Evolutionary conservation across 306 rosid species (phyloP).

Genomic region (Vigna unguiculata): DNA sequence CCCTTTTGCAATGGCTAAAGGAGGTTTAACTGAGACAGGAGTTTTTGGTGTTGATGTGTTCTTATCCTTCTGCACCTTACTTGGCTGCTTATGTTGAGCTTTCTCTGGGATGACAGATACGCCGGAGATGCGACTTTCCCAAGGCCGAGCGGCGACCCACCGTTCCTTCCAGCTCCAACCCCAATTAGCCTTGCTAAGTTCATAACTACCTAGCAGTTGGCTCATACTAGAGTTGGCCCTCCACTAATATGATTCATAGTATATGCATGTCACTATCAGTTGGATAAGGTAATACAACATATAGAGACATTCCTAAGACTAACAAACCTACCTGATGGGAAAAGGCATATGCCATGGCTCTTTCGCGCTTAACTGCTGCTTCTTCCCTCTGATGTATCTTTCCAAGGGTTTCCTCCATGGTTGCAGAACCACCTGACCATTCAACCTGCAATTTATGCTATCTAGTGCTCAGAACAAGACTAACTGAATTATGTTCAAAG

Average conservation of each 20-base stretch:
- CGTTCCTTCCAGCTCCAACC: slow-evolving; percentile 99
- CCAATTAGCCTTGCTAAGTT: slow-evolving; percentile 84
- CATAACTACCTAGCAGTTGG: slow-evolving; percentile 74
- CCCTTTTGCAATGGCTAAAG: slow-evolving; percentile 54
- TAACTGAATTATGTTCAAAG: slow-evolving; percentile 30
- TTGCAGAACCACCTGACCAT: slow-evolving; percentile 85
- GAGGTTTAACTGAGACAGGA: slow-evolving; percentile 50
- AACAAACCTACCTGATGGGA: slow-evolving; percentile 84
- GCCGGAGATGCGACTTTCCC: slow-evolving; percentile 83
- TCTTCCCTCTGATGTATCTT: slow-evolving; percentile 93
- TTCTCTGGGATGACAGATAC: slow-evolving; percentile 61
- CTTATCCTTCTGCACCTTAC: slow-evolving; percentile 58
- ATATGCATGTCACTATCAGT: slow-evolving; percentile 43
- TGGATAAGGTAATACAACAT: slow-evolving; percentile 29
- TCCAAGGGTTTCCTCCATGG: slow-evolving; percentile 80
- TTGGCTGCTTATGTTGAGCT: slow-evolving; percentile 58
- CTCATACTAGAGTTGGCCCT: slow-evolving; percentile 88
- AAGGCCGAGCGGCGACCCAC: slow-evolving; percentile 98
- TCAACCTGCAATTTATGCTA: slow-evolving; percentile 66
- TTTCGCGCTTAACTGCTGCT: slow-evolving; percentile 93
- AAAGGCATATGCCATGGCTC: slow-evolving; percentile 98
- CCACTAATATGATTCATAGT: slow-evolving; percentile 72
- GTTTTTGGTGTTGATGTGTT: slow-evolving; percentile 59
- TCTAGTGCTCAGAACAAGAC: slow-evolving; percentile 40
- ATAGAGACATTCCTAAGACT: slow-evolving; percentile 21